Percentiles rank a stretch among this genome's conserved stretches.
These are phyloP conservation scores for Leishmania major DNA, from an alignment of 208 protist genomes.

Conservation along the genomic window DNA sequence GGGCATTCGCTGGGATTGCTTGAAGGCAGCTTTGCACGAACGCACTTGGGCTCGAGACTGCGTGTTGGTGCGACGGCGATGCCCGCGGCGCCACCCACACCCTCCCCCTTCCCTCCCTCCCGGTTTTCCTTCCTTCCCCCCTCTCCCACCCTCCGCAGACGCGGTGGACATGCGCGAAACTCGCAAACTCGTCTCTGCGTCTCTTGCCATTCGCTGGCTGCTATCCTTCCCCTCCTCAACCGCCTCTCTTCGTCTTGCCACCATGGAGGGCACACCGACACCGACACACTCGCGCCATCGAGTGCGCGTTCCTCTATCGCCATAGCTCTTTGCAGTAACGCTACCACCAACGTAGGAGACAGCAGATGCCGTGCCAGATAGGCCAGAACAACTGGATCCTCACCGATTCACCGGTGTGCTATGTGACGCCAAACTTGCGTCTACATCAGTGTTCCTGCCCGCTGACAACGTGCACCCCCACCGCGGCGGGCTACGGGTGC, in stretches of 20 bases:
- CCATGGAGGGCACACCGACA: not conserved
- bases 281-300: not conserved
- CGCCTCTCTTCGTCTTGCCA: not conserved
- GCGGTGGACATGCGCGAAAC: not conserved
- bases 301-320: not conserved
- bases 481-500: slow-evolving; percentile 46
- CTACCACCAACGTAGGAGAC: not conserved
- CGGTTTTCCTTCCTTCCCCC: not conserved
- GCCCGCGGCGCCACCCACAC: not conserved
- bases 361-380: slow-evolving; percentile 40
- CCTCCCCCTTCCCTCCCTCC: not conserved
- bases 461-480: slow-evolving; percentile 60
- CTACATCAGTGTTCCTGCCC: slow-evolving; percentile 81
- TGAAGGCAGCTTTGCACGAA: not conserved
- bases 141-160: not conserved
- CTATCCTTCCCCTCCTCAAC: not conserved
- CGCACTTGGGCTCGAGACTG: not conserved
- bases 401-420: slow-evolving; percentile 79
- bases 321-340: not conserved
- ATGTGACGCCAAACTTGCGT: slow-evolving; percentile 52
- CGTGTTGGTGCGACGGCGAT: not conserved
- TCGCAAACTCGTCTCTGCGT: not conserved
- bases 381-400: slow-evolving; percentile 66
- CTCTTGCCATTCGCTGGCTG: not conserved
- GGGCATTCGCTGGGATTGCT: too few species aligned